Evolutionary conservation across 306 rosid genomes (phyloP), one percentile per base, ranked within the genome.

Genomic region (Arachis stenosperma): DNA sequence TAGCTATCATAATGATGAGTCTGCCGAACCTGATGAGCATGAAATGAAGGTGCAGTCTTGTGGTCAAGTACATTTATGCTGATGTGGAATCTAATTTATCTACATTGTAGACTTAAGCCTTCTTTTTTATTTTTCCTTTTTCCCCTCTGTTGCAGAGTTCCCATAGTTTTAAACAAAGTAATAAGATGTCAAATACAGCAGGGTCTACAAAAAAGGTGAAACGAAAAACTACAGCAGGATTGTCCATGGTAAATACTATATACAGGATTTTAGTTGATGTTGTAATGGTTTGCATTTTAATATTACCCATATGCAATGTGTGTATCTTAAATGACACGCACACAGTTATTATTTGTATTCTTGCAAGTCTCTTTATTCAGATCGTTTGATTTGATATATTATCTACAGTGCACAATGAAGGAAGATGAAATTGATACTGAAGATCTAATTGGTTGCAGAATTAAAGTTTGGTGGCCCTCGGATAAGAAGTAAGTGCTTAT

Each of bases 381-480:
- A 39, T 70, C 53, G 58, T 66, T 75, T 73, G 57, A 79, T 67
- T 76, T 75, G 79, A 75, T 72, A 64, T 73, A 57, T 64, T 74
- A 37, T 75, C 71, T 70, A 71, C 86, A 91, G 99, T 83, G 87
- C 81, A 75, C 72, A 13, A 78, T 75, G 67, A 90, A 81, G 87
- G 86, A 75, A 74, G 84, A 79, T 79, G 93, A 79, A 82, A 87
- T 55, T 70, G 93, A 90, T 73, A 68, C 82, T 7, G 99, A 90
- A 83, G 91, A 92, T 81, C 86, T 95, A 81, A 86, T 81, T 70
- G 97, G 99, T 79, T 88, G 92, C 86, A 89, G 93, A 82, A 86
- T 95, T 70, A 95, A 95, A 92, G 90, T 95, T 83, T 95, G 99
- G 99, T 95, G 99, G 99, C 99, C 97, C 72, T 75, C 79, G 89